These are phyloP conservation scores for Conringia planisiliqua DNA, from an alignment of 345 rosid genomes.

Conservation along the genomic window DNA sequence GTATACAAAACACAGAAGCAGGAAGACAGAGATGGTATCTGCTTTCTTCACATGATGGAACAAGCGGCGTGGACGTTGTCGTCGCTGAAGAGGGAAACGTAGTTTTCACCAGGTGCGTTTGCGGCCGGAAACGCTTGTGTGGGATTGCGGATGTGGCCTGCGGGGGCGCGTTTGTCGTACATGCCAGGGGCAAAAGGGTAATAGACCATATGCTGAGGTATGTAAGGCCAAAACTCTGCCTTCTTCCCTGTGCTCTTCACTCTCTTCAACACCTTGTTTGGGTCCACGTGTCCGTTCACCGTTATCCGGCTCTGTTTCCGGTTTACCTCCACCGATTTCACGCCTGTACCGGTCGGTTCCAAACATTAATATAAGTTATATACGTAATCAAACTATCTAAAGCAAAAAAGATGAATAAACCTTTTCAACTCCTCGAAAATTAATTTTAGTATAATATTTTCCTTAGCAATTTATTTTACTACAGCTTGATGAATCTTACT, in stretches of 20 bases:
- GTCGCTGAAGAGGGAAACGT: constrained; percentile 42
- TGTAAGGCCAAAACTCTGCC: constrained; percentile 59
- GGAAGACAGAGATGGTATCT: background rate
- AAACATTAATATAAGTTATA: background rate
- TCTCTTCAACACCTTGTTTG: constrained; percentile 50
- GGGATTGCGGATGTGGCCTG: constrained; percentile 45
- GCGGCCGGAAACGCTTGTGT: constrained; percentile 42
- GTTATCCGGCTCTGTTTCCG: constrained; percentile 47
- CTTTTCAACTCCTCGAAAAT: background rate
- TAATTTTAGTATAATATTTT: too few relatives aligned
- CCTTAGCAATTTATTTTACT: too few relatives aligned
- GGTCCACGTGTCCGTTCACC: constrained; percentile 49
- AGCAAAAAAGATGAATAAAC: background rate
- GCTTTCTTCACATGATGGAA: constrained; percentile 41
- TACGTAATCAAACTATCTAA: background rate
- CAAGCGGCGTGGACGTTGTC: constrained; percentile 48
- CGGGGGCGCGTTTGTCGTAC: constrained; percentile 54
- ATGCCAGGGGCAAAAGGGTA: constrained; percentile 52
- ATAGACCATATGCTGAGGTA: constrained; percentile 48
- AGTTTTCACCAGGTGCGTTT: constrained; percentile 38
- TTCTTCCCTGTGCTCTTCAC: constrained; percentile 48
- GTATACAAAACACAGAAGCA: background rate
- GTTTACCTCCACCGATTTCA: constrained; percentile 45
- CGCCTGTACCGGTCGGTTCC: constrained; percentile 35
- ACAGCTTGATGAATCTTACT: too few relatives aligned